Conservation (phyloP, 768 basidiomycete species). For the Lentinus tigrinus region DNA sequence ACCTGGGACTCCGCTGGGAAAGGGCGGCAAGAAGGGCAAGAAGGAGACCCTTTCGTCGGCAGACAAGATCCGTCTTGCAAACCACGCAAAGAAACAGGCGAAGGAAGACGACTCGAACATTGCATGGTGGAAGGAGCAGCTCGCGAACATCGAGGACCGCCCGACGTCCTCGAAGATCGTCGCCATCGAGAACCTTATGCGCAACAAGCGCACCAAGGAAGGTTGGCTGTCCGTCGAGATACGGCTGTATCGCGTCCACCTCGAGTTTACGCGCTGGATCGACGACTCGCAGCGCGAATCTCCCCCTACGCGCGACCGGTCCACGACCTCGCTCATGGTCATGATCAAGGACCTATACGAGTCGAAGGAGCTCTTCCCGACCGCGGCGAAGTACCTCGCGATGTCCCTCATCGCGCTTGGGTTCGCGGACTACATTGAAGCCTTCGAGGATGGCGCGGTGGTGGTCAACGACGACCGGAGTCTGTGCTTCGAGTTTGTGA, state of each 20-base stretch:
- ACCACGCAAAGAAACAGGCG: constrained; percentile 43
- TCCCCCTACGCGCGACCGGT: constrained; percentile 41
- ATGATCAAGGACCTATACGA: constrained; percentile 46
- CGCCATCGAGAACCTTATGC: constrained; percentile 37
- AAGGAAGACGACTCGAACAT: constrained; percentile 39
- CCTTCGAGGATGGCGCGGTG: constrained; percentile 16
- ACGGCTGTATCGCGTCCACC: constrained; percentile 50
- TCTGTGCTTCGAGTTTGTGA: constrained; percentile 53
- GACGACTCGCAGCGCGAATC: constrained; percentile 39
- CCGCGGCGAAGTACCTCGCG: constrained; percentile 36
- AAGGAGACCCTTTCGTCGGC: constrained; percentile 36
- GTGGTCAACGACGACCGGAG: constrained; percentile 24
- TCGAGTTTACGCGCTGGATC: constrained; percentile 53
- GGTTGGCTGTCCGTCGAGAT: constrained; percentile 50
- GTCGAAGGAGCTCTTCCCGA: constrained; percentile 35
- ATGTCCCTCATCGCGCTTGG: constrained; percentile 47
- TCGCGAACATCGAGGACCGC: constrained; percentile 38
- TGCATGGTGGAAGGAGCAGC: constrained; percentile 54
- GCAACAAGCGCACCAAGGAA: constrained; percentile 45
- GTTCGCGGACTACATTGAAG: constrained; percentile 37
- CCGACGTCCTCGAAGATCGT: constrained; percentile 33
- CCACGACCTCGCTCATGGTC: constrained; percentile 46
- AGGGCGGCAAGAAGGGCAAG: constrained; percentile 22
- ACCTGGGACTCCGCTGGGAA: neutral
- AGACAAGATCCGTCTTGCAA: constrained; percentile 44